Conservation (phyloP, 306 rosid genomes). For the Vicia sativa region DNA sequence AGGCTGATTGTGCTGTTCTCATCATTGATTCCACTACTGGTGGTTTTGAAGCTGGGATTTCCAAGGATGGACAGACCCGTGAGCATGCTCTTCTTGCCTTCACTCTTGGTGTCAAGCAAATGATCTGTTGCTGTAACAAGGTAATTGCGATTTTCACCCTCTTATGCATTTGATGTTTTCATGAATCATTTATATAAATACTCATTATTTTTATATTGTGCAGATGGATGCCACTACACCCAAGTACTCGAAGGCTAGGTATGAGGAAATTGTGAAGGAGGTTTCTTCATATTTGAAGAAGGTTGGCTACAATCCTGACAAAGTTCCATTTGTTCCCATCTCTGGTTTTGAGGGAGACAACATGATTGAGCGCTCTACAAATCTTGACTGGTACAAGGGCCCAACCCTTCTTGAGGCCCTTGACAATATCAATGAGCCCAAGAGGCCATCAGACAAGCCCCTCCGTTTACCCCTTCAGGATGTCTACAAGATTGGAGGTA, state of each 20-base stretch:
- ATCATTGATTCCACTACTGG: constrained; percentile 92
- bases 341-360: constrained; percentile 95
- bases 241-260: constrained; percentile 83
- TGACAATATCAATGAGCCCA: constrained; percentile 73
- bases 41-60: constrained; percentile 93
- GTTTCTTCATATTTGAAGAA: constrained; percentile 90
- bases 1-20: constrained; percentile 91
- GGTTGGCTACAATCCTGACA: constrained; percentile 91
- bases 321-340: constrained; percentile 83
- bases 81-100: constrained; percentile 94
- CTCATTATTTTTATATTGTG: background rate
- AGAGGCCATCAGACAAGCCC: constrained; percentile 91
- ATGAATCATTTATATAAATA: background rate
- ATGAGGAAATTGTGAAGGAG: constrained; percentile 92
- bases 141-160: constrained; percentile 30
- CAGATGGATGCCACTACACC: constrained; percentile 97
- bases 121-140: constrained; percentile 96
- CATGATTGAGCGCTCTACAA: constrained; percentile 89
- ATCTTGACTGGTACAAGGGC: constrained; percentile 98
- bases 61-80: constrained; percentile 98
- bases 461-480: constrained; percentile 93
- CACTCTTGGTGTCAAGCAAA: constrained; percentile 92
- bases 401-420: constrained; percentile 94
- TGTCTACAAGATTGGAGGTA: constrained; percentile 96
- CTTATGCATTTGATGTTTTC: background rate